Evolutionary conservation across 2,329 filamentous ascomycete genomes (phyloP).

Genomic region (Raffaelea deltoideospora): DNA sequence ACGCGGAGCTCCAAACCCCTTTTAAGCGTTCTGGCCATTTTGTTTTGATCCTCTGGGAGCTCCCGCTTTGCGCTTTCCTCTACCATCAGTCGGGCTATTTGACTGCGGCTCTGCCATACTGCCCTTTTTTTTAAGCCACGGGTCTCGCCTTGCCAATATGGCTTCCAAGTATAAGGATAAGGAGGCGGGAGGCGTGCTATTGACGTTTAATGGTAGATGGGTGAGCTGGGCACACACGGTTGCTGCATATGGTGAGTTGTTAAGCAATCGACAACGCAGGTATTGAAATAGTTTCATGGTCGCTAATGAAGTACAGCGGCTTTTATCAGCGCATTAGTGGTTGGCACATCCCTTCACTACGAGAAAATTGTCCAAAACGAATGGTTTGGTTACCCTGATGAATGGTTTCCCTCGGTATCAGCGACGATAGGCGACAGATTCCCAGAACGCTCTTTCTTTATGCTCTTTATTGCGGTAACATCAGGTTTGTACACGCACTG

Average conservation of each 20-base stretch:
- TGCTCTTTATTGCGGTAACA: conserved; percentile 92
- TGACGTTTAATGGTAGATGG: conserved; percentile 72
- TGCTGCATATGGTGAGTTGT: conserved; percentile 56
- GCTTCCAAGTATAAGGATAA: conserved; percentile 45
- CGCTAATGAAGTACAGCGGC: no score
- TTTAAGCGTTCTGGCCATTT: no score
- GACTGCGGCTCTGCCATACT: no score
- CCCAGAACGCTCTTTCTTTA: conserved; percentile 91
- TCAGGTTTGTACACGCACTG: no score
- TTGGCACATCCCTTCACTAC: conserved; percentile 75
- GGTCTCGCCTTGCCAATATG: no score
- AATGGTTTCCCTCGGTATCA: conserved; percentile 95
- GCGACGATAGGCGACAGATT: conserved; percentile 96
- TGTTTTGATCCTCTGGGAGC: no score
- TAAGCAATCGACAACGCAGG: not conserved
- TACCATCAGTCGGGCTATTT: no score
- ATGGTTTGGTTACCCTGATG: conserved; percentile 82
- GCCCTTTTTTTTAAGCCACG: no score
- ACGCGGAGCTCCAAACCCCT: no score
- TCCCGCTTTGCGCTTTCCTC: no score
- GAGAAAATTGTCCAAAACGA: conserved; percentile 97
- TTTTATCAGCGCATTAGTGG: conserved; percentile 71
- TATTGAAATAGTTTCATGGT: no score
- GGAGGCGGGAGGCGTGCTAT: conserved; percentile 41
- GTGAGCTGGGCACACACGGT: conserved; percentile 77